Percentiles rank a stretch among this genome's conserved stretches.
Conservation (phyloP, 225 moss, liverwort and hornwort genomes). For the Rhytidiadelphus loreus region DNA sequence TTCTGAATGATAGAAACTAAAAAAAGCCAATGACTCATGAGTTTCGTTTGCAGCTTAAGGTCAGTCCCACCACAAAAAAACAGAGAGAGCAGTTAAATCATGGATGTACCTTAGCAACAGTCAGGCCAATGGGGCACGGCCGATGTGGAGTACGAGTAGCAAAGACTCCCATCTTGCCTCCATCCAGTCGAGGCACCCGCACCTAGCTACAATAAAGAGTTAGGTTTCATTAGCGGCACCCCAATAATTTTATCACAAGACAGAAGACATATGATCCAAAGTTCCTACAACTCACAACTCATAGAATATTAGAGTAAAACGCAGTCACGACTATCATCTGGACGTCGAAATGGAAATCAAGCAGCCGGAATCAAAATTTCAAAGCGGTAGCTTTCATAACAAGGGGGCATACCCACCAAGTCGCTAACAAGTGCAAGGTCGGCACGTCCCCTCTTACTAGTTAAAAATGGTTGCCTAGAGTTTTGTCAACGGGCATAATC, state of each 20-base stretch:
- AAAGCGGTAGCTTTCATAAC: background rate
- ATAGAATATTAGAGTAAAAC: background rate
- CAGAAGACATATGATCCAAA: background rate
- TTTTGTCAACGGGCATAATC: background rate
- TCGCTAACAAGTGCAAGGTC: background rate
- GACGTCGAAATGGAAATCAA: background rate
- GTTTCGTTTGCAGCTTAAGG: background rate
- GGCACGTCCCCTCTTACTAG: background rate
- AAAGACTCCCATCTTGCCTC: constrained; percentile 90
- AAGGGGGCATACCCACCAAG: background rate
- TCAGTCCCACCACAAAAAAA: background rate
- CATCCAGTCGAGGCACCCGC: constrained; percentile 93
- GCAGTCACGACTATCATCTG: background rate
- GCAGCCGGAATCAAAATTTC: background rate
- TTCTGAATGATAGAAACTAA: background rate
- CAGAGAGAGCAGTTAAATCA: background rate
- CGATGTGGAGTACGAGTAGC: constrained; percentile 97
- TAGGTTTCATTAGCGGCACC: background rate
- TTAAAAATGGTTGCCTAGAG: background rate
- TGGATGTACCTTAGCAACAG: constrained; percentile 71
- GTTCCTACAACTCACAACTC: background rate
- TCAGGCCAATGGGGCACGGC: constrained; percentile 87
- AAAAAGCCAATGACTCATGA: background rate
- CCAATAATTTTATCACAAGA: background rate
- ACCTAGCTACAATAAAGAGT: constrained; percentile 54